Base-by-base conservation (phyloP, 2,329 filamentous ascomycete genomes). In the Teratosphaeria pseudoeucalypti region DNA sequence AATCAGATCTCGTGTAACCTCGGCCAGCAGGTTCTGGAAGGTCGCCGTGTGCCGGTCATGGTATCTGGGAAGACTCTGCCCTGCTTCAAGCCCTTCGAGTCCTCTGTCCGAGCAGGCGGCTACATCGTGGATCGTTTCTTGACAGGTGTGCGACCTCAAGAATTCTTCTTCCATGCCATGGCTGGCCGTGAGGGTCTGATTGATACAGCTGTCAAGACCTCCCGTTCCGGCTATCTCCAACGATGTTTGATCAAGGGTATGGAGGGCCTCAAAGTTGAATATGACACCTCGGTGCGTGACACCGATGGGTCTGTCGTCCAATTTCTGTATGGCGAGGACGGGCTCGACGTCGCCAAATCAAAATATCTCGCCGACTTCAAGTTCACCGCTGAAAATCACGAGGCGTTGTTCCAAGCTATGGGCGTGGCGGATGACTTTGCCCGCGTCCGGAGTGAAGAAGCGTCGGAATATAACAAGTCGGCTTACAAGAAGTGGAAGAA, bases 141-240 rank as follows among this genome's bases (percentile, higher is more conserved):
- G 80, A 99, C 95, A 27, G 94, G 94, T 61, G 94, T 99, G 62
- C 86, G 92, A 58, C 94, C 94, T 4, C 94, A 99, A 70, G 95
- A 99, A 73, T 99, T 96, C 74, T 99, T 92, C 74, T 99, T 99
- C 80, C 94, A 99, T 82, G 91, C 95, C 75, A 99, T 99, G 95
- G 94, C 92, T 70, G 95, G 95, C 68, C 85, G 94, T 77, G 95
- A 99, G 81, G 94, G 94, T 80, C 79, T 99, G 65, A 99, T 99
- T 71, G 94, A 99, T 82, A 99, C 94, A 23, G 94, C 94, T 64
- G 94, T 99, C 74, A 99, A 99, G 78, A 99, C 94, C 1, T 95
- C 92, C 10, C 87, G 94, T 71, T 97, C 94, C 32, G 95, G 94
- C 62, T 99, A 99, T 72, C 80, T 99, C 57, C 94, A 99, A 73